Evolutionary conservation across 306 rosid genomes (phyloP).

Genomic region (Canavalia gladiata): DNA sequence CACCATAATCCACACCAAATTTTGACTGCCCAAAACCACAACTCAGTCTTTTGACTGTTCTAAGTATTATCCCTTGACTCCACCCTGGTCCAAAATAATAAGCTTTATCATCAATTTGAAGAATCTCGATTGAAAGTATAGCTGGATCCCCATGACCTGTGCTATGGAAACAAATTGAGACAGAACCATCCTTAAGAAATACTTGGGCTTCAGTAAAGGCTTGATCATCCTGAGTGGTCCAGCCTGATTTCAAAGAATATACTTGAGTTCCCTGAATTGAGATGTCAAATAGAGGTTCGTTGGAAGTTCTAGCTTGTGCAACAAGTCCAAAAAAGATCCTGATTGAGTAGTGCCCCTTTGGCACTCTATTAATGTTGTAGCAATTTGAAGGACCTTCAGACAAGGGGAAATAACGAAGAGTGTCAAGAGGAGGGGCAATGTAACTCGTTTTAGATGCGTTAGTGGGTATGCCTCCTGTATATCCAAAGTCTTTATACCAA

Average conservation of each 20-base stretch:
- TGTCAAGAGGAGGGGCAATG: constrained; percentile 76
- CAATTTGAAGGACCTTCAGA: constrained; percentile 93
- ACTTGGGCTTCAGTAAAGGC: constrained; percentile 78
- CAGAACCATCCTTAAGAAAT: constrained; percentile 72
- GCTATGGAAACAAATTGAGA: constrained; percentile 90
- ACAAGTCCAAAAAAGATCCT: constrained; percentile 86
- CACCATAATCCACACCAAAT: constrained; percentile 76
- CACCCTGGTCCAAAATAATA: constrained; percentile 68
- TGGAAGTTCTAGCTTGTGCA: constrained; percentile 56
- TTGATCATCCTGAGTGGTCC: constrained; percentile 84
- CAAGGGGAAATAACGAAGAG: constrained; percentile 85
- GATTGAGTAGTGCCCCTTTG: constrained; percentile 85
- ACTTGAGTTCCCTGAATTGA: constrained; percentile 90
- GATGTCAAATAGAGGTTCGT: constrained; percentile 85
- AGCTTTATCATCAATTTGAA: constrained; percentile 78
- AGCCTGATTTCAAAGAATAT: constrained; percentile 83
- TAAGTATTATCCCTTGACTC: constrained; percentile 70
- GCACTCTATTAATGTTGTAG: constrained; percentile 73
- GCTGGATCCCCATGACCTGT: constrained; percentile 99
- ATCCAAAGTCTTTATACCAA: constrained; percentile 91
- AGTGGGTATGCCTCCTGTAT: constrained; percentile 88
- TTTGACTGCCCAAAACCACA: constrained; percentile 84
- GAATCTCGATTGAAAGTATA: constrained; percentile 91
- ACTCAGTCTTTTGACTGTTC: constrained; percentile 81
- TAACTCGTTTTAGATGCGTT: constrained; percentile 77